Percentiles rank a stretch among this genome's conserved stretches.
Evolutionary conservation across 768 basidiomycete genomes (phyloP).

Genomic region (Pilatotrama ljubarskyi): DNA sequence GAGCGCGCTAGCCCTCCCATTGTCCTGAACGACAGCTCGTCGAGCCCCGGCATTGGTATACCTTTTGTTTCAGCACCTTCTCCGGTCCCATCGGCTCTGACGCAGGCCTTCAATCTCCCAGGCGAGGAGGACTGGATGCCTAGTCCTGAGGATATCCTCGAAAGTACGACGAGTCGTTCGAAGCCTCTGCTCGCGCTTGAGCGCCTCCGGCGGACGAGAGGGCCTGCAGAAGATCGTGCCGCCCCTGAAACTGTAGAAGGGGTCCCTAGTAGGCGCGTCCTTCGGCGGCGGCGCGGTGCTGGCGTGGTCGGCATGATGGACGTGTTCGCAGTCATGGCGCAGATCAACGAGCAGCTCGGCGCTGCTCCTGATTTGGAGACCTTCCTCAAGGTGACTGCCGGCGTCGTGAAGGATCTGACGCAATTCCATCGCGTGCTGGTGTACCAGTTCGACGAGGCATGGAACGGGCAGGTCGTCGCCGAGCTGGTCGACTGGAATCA

Average conservation of each 20-base stretch:
- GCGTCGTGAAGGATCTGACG: constrained; percentile 73
- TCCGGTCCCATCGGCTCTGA: constrained; percentile 7
- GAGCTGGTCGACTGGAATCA: constrained; percentile 79
- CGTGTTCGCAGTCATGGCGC: constrained; percentile 72
- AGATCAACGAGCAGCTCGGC: constrained; percentile 80
- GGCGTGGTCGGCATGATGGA: constrained; percentile 66
- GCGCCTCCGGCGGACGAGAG: constrained; percentile 54
- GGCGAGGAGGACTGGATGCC: constrained; percentile 44
- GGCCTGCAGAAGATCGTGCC: constrained; percentile 8
- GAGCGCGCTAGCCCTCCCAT: not conserved
- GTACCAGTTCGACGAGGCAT: constrained; percentile 81
- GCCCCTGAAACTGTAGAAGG: not conserved
- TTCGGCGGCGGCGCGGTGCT: constrained; percentile 24
- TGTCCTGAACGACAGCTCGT: not conserved
- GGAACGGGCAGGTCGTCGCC: constrained; percentile 77
- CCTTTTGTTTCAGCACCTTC: not conserved
- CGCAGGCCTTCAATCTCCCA: constrained; percentile 17
- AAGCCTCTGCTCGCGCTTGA: constrained; percentile 73
- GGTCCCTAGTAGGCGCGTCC: constrained; percentile 10
- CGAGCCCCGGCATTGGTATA: not conserved
- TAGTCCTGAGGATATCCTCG: constrained; percentile 59
- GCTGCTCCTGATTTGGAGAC: constrained; percentile 62
- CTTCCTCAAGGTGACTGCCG: constrained; percentile 73
- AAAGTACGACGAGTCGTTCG: constrained; percentile 66
- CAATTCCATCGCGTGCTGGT: constrained; percentile 81